A percentile compares a stretch with the other conserved stretches of the same genome.
phyloP scores from a whole-genome alignment of 176 grass and related monocot genomes.

The Ananas comosus region DNA sequence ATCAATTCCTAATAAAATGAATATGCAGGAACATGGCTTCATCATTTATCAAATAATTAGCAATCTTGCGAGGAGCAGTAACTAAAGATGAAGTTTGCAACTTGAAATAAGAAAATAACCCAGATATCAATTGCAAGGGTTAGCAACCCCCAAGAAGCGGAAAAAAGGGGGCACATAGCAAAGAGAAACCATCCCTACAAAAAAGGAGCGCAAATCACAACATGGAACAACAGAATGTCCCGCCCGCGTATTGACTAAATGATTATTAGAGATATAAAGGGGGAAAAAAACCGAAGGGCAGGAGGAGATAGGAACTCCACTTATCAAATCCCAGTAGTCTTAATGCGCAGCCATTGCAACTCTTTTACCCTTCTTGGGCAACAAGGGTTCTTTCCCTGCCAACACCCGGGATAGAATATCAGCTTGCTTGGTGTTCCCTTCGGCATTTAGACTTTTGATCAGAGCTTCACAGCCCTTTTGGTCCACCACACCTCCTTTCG shows the following conservation, averaged over 20 bases:
- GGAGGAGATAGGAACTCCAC: background rate
- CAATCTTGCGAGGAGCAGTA: background rate
- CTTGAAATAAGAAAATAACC: background rate
- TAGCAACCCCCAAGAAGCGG: too few relatives aligned
- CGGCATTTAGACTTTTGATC: constrained; percentile 56
- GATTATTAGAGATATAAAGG: background rate
- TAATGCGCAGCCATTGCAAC: constrained; percentile 39
- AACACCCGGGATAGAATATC: constrained; percentile 85
- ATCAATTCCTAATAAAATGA: too few relatives aligned
- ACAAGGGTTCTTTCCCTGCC: constrained; percentile 28
- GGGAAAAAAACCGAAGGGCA: background rate
- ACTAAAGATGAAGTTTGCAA: background rate
- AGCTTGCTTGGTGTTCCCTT: constrained; percentile 89
- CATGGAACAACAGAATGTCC: background rate
- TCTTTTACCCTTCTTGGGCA: constrained; percentile 37
- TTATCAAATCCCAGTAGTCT: background rate
- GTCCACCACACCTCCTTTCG: constrained; percentile 58
- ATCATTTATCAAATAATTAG: too few relatives aligned
- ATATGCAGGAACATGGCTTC: too few relatives aligned
- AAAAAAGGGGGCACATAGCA: too few relatives aligned
- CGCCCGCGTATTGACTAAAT: background rate
- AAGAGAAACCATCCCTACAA: too few relatives aligned
- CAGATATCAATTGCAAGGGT: too few relatives aligned
- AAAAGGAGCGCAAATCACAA: background rate
- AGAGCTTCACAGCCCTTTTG: constrained; percentile 70